Percentiles rank a stretch among this genome's conserved stretches.
phyloP scores from a whole-genome alignment of 495 filamentous ascomycete genomes.

The Penicillium canescens region DNA sequence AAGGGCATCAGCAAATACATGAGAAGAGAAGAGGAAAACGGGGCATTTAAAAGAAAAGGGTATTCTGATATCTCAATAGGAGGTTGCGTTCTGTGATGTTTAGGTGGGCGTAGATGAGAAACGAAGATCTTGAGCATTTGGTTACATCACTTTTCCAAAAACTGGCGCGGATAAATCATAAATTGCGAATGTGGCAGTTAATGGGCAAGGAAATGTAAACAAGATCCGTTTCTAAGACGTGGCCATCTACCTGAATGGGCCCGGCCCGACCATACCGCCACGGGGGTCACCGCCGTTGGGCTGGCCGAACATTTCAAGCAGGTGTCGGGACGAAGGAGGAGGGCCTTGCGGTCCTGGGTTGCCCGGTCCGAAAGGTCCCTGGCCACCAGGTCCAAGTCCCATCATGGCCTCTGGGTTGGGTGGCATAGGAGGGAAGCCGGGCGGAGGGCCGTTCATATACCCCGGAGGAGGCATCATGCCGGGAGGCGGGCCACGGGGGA shows the following conservation, averaged over 20 bases:
- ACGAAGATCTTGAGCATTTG: slow-evolving; percentile 2
- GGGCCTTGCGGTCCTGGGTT: slow-evolving; percentile 40
- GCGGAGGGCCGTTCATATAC: slow-evolving; percentile 48
- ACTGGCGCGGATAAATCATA: slow-evolving; percentile 13
- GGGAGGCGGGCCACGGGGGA: slow-evolving; percentile 45
- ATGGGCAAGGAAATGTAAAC: slow-evolving; percentile 1
- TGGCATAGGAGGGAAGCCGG: slow-evolving; percentile 49
- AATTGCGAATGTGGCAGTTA: slow-evolving; percentile 6
- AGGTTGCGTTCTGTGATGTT: slow-evolving; percentile 13
- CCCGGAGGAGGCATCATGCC: slow-evolving; percentile 55
- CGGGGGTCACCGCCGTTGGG: slow-evolving; percentile 36
- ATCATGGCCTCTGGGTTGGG: slow-evolving; percentile 46
- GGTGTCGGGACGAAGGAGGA: slow-evolving; percentile 44
- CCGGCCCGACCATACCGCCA: slow-evolving; percentile 44
- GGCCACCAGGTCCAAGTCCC: slow-evolving; percentile 35
- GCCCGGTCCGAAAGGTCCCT: slow-evolving; percentile 41
- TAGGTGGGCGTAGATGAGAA: slow-evolving; percentile 7
- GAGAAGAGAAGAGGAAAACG: background rate
- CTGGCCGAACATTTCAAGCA: slow-evolving; percentile 50
- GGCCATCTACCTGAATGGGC: slow-evolving; percentile 34
- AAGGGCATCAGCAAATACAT: slow-evolving; percentile 23
- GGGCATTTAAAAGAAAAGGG: slow-evolving; percentile 2
- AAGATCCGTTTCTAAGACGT: background rate
- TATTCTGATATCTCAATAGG: slow-evolving; percentile 14
- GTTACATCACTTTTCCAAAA: slow-evolving; percentile 11